Conservation (phyloP, 2,329 filamentous ascomycete species). For the Clarireedia hainanense region DNA sequence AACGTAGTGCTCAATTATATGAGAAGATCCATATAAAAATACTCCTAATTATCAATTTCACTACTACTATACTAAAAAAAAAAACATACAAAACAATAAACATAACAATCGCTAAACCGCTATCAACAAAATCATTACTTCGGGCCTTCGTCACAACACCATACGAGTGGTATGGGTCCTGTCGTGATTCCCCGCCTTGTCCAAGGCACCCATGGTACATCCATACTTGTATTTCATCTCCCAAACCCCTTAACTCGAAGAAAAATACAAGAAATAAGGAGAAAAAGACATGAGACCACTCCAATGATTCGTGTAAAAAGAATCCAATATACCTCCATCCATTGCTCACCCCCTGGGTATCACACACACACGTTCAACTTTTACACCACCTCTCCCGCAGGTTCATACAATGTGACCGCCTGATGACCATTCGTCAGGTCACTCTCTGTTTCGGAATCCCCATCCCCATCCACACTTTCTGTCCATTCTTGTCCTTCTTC, state of each 20-base stretch:
- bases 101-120: conserved; percentile 21
- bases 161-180: conserved; percentile 4
- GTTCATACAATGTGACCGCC: conserved; percentile 21
- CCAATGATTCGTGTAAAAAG: conserved; percentile 4
- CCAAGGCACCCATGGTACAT: background rate
- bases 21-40: background rate
- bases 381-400: conserved; percentile 16
- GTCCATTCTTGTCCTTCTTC: conserved; percentile 27
- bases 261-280: background rate
- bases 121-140: conserved; percentile 12
- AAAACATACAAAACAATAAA: conserved; percentile 3
- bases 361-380: background rate
- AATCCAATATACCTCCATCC: conserved; percentile 12
- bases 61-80: background rate
- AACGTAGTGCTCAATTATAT: background rate
- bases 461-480: conserved; percentile 22
- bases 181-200: background rate
- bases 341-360: background rate
- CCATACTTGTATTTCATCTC: background rate
- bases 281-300: background rate
- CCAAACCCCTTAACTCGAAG: background rate
- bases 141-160: conserved; percentile 14
- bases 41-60: background rate
- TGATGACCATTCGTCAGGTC: conserved; percentile 8
- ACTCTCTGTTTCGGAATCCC: conserved; percentile 9